These are phyloP conservation scores for Quillaja saponaria DNA, from an alignment of 306 rosid genomes.

Conservation along the genomic window DNA sequence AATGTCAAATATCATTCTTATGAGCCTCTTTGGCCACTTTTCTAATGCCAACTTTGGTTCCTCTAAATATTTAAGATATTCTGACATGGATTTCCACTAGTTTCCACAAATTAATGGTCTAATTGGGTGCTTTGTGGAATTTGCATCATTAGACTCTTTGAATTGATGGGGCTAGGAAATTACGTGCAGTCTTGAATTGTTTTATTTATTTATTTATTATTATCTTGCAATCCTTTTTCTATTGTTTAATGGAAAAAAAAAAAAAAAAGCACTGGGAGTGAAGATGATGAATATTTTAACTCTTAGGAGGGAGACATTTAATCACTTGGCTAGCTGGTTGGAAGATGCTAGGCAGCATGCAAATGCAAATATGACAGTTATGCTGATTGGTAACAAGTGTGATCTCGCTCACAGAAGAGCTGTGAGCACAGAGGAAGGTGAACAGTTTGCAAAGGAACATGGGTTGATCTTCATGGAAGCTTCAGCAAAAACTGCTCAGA, in stretches of 20 bases:
- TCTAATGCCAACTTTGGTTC: too few relatives aligned
- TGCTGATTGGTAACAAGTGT: slow-evolving; percentile 93
- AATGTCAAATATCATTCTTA: not conserved
- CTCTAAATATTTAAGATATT: too few relatives aligned
- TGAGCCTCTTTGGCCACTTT: not conserved
- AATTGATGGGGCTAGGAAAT: slow-evolving; percentile 14
- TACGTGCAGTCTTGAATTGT: not conserved
- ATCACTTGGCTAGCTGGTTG: slow-evolving; percentile 99
- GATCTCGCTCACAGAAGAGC: slow-evolving; percentile 99
- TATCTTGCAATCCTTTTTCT: not conserved
- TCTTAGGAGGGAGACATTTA: slow-evolving; percentile 93
- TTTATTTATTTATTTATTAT: slow-evolving; percentile 7
- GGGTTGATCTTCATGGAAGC: slow-evolving; percentile 97
- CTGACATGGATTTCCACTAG: too few relatives aligned
- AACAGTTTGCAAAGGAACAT: slow-evolving; percentile 96
- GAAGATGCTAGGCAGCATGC: slow-evolving; percentile 99
- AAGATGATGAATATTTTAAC: slow-evolving; percentile 15
- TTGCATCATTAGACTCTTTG: not conserved
- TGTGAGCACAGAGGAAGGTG: slow-evolving; percentile 99
- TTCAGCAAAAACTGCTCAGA: slow-evolving; percentile 96
- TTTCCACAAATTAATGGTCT: too few relatives aligned
- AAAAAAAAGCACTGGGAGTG: slow-evolving; percentile 16
- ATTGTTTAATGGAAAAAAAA: not conserved
- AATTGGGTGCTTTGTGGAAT: too few relatives aligned
- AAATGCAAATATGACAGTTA: slow-evolving; percentile 94